Conservation (phyloP, 2,329 filamentous ascomycete species). For the Cordyceps militaris region DNA sequence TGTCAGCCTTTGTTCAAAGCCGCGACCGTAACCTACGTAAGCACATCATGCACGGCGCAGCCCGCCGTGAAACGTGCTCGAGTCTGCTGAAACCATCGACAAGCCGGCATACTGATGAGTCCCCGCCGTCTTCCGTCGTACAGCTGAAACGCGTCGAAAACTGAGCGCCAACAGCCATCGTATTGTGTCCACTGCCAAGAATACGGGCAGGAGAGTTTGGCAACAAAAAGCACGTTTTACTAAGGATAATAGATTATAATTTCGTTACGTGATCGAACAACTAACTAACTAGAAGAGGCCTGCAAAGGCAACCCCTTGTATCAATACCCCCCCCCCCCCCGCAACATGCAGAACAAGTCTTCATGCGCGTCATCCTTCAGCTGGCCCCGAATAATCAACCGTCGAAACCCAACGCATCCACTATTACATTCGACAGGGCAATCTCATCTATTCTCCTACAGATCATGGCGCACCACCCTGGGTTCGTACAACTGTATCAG, state of each 20-base stretch:
- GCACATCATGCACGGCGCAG: neutral
- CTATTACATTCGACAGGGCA: neutral
- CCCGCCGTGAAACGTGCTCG: neutral
- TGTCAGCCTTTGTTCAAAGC: too few species aligned
- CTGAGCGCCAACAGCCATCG: neutral
- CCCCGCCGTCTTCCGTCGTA: neutral
- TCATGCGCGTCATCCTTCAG: neutral
- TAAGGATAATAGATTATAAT: too few species aligned
- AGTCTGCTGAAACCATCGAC: neutral
- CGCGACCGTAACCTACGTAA: too few species aligned
- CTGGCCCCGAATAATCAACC: neutral
- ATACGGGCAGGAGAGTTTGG: neutral
- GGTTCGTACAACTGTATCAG: neutral
- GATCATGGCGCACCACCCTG: neutral
- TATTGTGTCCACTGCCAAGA: neutral
- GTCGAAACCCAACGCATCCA: too few species aligned
- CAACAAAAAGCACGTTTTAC: neutral
- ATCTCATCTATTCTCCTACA: neutral
- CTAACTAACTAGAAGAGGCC: neutral
- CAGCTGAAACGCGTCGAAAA: slow-evolving; percentile 11
- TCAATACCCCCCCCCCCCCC: neutral
- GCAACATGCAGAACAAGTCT: neutral
- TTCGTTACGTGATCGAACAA: neutral
- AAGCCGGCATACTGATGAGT: neutral
- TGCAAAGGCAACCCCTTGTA: too few species aligned